Evolutionary conservation across 1,284 basidiomycete genomes (phyloP).

Genomic region (Cryptococcus sp.): DNA sequence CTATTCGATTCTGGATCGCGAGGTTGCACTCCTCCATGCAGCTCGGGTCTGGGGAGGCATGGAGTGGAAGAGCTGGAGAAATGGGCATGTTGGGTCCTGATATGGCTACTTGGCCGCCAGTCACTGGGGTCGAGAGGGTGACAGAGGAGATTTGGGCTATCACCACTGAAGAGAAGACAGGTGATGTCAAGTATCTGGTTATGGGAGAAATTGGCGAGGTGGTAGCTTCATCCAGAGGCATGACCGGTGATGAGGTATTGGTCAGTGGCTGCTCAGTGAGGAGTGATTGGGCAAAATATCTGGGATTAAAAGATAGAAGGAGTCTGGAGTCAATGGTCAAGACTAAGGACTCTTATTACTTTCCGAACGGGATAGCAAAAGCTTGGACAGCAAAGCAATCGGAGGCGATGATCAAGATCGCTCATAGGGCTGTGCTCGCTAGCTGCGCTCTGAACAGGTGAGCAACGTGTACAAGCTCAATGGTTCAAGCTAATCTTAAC

Average conservation of each 20-base stretch:
- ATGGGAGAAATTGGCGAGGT: constrained; percentile 20
- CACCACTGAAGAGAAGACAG: neutral
- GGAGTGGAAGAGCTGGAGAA: constrained; percentile 15
- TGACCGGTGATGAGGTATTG: neutral
- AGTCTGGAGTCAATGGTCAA: constrained; percentile 11
- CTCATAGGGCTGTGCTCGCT: constrained; percentile 22
- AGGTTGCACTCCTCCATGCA: constrained; percentile 22
- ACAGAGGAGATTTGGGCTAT: neutral
- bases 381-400: constrained; percentile 11
- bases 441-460: constrained; percentile 35
- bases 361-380: constrained; percentile 25
- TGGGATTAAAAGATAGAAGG: neutral
- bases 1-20: constrained; percentile 30
- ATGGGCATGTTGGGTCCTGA: constrained; percentile 22
- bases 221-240: neutral
- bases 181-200: constrained; percentile 6
- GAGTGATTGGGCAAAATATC: constrained; percentile 25
- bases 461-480: constrained; percentile 1
- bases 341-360: constrained; percentile 22
- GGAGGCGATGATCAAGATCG: constrained; percentile 9
- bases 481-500: constrained; percentile 1
- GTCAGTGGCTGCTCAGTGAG: constrained; percentile 18
- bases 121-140: constrained; percentile 8
- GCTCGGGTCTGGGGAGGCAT: constrained; percentile 20
- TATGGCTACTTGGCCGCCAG: constrained; percentile 21